phyloP scores from a whole-genome alignment of 768 basidiomycete species.

The Mycena pura region DNA sequence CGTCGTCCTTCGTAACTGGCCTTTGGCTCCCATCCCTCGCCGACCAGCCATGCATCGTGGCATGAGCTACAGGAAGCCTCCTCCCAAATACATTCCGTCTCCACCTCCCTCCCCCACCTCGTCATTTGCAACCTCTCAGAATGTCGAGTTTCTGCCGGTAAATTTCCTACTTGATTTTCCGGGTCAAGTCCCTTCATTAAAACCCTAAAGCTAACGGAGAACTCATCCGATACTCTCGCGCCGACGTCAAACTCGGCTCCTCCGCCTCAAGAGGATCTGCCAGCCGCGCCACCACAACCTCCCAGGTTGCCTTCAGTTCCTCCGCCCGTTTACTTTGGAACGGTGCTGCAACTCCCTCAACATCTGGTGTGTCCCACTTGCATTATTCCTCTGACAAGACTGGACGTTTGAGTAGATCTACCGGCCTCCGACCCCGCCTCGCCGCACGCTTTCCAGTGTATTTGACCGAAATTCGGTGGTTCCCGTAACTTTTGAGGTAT shows the following conservation, averaged over 20 bases:
- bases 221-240: conserved; percentile 19
- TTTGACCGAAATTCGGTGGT: no score
- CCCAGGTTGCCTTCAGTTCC: conserved; percentile 11
- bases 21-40: background rate
- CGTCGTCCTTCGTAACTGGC: no score
- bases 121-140: background rate
- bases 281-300: no score
- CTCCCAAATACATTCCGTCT: conserved; percentile 70
- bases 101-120: conserved; percentile 55
- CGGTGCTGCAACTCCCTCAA: background rate
- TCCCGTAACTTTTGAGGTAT: no score
- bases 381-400: background rate
- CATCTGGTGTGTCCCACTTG: conserved; percentile 9
- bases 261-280: background rate
- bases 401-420: conserved; percentile 6
- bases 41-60: conserved; percentile 39
- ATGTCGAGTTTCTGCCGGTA: conserved; percentile 23
- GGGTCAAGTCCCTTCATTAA: background rate
- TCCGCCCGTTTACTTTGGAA: conserved; percentile 19
- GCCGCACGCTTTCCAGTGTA: no score
- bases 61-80: conserved; percentile 77
- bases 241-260: background rate
- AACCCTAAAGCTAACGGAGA: conserved; percentile 21
- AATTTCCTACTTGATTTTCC: background rate
- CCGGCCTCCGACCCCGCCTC: conserved; percentile 26